Evolutionary conservation across 345 rosid genomes (phyloP), one percentile per base, ranked within the genome.

Genomic region (Populus ilicifolia): DNA sequence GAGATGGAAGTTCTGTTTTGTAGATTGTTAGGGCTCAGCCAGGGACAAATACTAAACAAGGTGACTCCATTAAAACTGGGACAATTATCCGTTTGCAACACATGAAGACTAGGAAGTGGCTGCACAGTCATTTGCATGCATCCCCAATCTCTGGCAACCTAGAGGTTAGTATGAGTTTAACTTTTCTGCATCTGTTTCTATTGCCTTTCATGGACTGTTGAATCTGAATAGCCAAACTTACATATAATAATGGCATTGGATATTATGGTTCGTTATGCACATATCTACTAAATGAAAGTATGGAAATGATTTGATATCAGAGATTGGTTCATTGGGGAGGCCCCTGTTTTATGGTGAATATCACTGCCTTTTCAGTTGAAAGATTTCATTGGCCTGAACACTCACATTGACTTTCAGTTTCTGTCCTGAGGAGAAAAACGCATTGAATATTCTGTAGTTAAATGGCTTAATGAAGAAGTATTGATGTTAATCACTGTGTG

Each of bases 101-200:
- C 83, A 93, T 91, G 99, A 93, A 81, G 85, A 96, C 98, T 78
- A 85, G 90, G 66, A 96, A 92, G 71, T 96, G 98, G 98, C 78
- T 96, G 74, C 99, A 96, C 75, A 96, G 99, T 83, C 99, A 96
- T 73, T 78, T 96, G 77, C 95, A 92, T 83, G 96, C 94, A 17
- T 96, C 99, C 54, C 99, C 99, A 52, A 92, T 96, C 69, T 86
- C 99, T 6, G 97, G 99, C 76, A 96, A 96, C 88, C 84, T 96
- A 23, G 99, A 96, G 99, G 99, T 93, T 70, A 73, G 87, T 78
- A 39, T 29, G 33, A 20, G 30, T 18, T 79, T 67, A 65, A 43
- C 25, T 63, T 21, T 46, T 77, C 59, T 36, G 4, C 23, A 69
- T 18, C 21, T 38, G 38, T 77, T 69, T 33, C 33, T 43, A 5